A percentile compares a stretch with the other conserved stretches of the same genome.
These are phyloP conservation scores for Ampelocalamus luodianensis DNA, from an alignment of 176 grass and related monocot species.

Conservation along the genomic window DNA sequence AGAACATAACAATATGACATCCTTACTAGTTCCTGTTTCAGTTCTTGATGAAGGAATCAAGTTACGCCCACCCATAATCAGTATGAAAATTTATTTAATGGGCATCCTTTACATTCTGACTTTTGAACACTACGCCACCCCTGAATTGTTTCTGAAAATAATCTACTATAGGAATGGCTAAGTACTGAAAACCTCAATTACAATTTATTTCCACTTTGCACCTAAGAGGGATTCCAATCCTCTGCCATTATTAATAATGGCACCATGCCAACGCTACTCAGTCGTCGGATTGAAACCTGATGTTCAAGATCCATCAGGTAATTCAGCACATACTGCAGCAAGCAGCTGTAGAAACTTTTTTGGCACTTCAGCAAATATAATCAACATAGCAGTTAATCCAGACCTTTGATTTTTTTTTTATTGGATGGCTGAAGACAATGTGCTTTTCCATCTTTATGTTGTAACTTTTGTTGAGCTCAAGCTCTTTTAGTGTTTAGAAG, in stretches of 20 bases:
- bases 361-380: neutral
- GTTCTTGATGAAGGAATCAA: neutral
- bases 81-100: neutral
- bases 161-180: neutral
- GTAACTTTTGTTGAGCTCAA: neutral
- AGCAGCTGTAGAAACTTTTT: neutral
- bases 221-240: neutral
- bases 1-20: neutral
- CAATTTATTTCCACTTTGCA: slow-evolving; percentile 13
- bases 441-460: neutral
- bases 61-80: neutral
- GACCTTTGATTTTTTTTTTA: neutral
- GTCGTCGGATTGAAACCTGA: neutral
- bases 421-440: neutral
- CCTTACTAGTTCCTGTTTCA: slow-evolving; percentile 2
- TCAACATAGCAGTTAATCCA: neutral
- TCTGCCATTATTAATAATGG: neutral
- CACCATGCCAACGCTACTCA: neutral
- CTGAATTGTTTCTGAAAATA: slow-evolving; percentile 11
- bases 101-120: slow-evolving; percentile 14
- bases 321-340: neutral
- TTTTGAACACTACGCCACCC: neutral
- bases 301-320: neutral
- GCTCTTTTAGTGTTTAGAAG: slow-evolving; percentile 21
- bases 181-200: slow-evolving; percentile 6